phyloP scores from a whole-genome alignment of 208 protist genomes.

The Spongospora subterranea region DNA sequence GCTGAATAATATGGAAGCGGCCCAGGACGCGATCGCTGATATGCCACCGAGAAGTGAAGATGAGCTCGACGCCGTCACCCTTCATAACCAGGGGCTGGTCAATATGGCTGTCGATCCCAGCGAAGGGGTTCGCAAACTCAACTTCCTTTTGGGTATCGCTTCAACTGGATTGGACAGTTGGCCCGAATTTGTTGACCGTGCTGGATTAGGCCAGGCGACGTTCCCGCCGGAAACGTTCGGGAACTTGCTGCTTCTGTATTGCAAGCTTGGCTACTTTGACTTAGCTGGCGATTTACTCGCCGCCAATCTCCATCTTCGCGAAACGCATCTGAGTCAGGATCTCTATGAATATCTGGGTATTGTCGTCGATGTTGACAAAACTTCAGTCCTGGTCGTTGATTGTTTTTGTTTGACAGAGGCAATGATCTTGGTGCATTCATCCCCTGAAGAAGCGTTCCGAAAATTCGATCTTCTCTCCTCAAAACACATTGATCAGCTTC shows the following conservation, averaged over 20 bases:
- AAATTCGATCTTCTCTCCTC: slow-evolving; percentile 91
- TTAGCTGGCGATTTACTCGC: slow-evolving; percentile 92
- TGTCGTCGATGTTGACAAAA: slow-evolving; percentile 84
- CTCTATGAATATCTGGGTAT: slow-evolving; percentile 93
- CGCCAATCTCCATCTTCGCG: slow-evolving; percentile 89
- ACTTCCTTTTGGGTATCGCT: slow-evolving; percentile 82
- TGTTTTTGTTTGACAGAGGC: slow-evolving; percentile 43
- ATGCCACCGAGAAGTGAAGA: slow-evolving; percentile 92
- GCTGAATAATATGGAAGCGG: slow-evolving; percentile 83
- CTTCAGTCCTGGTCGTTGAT: background rate
- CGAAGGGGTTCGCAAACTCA: slow-evolving; percentile 90
- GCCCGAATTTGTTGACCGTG: background rate
- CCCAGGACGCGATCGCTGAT: slow-evolving; percentile 93
- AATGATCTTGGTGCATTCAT: slow-evolving; percentile 78
- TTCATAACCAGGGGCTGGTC: slow-evolving; percentile 95
- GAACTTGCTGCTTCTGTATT: slow-evolving; percentile 94
- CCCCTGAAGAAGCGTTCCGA: slow-evolving; percentile 91
- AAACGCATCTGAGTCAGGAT: slow-evolving; percentile 87
- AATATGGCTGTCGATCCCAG: slow-evolving; percentile 92
- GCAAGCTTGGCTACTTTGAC: slow-evolving; percentile 93
- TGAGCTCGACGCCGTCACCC: slow-evolving; percentile 94
- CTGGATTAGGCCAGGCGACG: slow-evolving; percentile 18
- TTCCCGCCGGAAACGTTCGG: slow-evolving; percentile 93
- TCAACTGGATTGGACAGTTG: background rate
- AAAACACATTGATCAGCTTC: slow-evolving; percentile 90